Conservation (phyloP, 305 asterid species). For the Solanum hybrid region DNA sequence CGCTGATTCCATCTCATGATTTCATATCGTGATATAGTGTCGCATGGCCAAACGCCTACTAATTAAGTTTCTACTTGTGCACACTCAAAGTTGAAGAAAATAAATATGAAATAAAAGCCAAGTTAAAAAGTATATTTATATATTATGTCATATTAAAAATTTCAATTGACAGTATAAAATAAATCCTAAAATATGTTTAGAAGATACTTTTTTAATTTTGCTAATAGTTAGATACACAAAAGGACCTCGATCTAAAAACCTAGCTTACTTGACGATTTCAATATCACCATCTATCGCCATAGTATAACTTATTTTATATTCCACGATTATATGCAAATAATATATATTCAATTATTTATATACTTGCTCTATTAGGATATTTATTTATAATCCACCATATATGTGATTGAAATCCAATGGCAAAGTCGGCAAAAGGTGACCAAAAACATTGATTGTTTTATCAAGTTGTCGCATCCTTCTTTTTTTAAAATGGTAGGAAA, state of each 20-base stretch:
- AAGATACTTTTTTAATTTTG: neutral
- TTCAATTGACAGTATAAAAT: neutral
- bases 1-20: too few relatives aligned
- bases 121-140: too few relatives aligned
- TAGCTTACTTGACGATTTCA: neutral
- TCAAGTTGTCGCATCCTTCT: neutral
- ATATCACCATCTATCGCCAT: neutral
- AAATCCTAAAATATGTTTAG: neutral
- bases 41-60: too few relatives aligned
- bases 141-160: too few relatives aligned
- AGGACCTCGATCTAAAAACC: neutral
- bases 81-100: too few relatives aligned
- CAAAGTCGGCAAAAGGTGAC: neutral
- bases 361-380: neutral
- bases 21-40: too few relatives aligned
- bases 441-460: neutral
- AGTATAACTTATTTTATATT: neutral
- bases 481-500: neutral
- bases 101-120: too few relatives aligned
- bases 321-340: neutral
- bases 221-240: neutral
- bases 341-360: neutral
- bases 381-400: neutral
- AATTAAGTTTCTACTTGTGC: neutral
- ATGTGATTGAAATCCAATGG: constrained; percentile 6